Evolutionary conservation across 305 asterid species (phyloP).

Genomic region (Fraxinus dipetala): DNA sequence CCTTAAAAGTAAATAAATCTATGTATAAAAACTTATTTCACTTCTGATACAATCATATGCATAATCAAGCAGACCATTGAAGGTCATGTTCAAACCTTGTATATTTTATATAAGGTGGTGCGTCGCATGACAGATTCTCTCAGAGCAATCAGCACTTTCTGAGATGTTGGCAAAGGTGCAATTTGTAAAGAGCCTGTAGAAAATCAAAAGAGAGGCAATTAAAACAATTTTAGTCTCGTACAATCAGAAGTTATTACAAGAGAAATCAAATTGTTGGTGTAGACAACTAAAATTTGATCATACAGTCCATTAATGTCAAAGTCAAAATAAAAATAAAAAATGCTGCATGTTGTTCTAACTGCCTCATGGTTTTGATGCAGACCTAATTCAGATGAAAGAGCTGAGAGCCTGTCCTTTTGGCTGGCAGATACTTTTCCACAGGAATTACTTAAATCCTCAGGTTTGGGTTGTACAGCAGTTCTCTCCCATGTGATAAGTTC

Average conservation of each 20-base stretch:
- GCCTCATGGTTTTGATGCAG: constrained; percentile 20
- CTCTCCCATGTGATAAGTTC: constrained; percentile 86
- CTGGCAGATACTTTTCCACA: constrained; percentile 23
- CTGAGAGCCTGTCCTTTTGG: constrained; percentile 29
- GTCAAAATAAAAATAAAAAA: background rate
- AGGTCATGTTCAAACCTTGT: constrained; percentile 42
- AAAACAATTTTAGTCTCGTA: background rate
- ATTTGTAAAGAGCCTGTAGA: constrained; percentile 34
- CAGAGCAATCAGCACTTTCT: constrained; percentile 64
- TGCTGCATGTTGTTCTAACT: background rate
- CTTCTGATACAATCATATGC: background rate
- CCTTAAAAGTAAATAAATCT: background rate
- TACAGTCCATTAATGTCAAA: background rate
- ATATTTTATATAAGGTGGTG: constrained; percentile 48
- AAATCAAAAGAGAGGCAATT: constrained; percentile 17
- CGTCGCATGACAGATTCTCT: constrained; percentile 73
- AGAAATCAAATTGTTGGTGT: background rate
- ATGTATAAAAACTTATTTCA: background rate
- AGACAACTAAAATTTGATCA: background rate
- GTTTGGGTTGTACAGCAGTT: constrained; percentile 53
- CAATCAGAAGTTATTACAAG: background rate
- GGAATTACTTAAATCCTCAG: constrained; percentile 32
- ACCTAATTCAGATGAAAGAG: constrained; percentile 45
- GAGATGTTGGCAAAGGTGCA: constrained; percentile 34
- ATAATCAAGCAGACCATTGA: constrained; percentile 10